These are phyloP conservation scores for Monosporascus sp. DNA, from an alignment of 2,329 filamentous ascomycete species.

Conservation along the genomic window DNA sequence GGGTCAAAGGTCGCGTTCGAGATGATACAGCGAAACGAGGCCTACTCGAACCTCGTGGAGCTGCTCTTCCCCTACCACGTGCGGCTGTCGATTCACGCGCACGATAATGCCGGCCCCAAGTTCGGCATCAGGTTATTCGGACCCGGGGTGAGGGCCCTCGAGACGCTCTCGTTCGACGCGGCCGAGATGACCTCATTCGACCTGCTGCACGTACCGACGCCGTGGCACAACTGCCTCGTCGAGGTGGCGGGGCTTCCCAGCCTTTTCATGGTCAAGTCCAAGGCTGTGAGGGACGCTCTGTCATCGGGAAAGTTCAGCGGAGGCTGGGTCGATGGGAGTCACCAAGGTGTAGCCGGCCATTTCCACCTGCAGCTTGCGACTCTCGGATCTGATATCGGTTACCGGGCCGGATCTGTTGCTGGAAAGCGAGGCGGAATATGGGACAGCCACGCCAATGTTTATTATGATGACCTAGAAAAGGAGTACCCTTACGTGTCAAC, in stretches of 20 bases:
- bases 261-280: constrained; percentile 13
- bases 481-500: no score
- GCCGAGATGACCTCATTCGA: constrained; percentile 8
- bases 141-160: constrained; percentile 20
- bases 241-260: constrained; percentile 9
- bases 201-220: constrained; percentile 31
- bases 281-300: constrained; percentile 11
- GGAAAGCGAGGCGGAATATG: no score
- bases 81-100: constrained; percentile 42
- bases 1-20: constrained; percentile 26
- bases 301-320: constrained; percentile 8
- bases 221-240: constrained; percentile 37
- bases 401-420: no score
- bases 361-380: no score
- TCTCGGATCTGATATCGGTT: no score
- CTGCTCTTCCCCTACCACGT: constrained; percentile 38
- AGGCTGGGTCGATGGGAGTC: not conserved
- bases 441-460: no score
- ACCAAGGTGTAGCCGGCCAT: no score
- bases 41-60: constrained; percentile 42
- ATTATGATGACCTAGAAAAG: no score
- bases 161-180: constrained; percentile 8
- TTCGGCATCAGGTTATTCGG: constrained; percentile 34
- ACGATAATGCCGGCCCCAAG: constrained; percentile 34
- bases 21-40: constrained; percentile 37